These are phyloP conservation scores for Isatis tinctoria DNA, from an alignment of 345 rosid genomes.

Conservation along the genomic window DNA sequence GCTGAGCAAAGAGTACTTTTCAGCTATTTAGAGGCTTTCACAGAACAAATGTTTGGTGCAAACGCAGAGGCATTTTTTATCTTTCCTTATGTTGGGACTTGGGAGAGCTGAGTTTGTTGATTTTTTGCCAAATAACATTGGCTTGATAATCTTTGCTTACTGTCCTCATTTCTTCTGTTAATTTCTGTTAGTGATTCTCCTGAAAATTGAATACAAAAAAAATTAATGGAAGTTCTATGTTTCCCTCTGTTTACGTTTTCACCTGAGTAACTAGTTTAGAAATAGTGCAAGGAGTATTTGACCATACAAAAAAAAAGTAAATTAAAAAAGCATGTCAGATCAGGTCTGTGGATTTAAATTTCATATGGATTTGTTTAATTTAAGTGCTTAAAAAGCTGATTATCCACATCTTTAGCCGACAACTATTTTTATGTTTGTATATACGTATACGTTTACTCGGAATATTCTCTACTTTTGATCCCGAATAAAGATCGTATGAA, in stretches of 20 bases:
- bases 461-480: conserved; percentile 4
- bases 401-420: not conserved
- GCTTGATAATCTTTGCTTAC: not conserved
- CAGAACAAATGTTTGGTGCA: not conserved
- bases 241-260: not conserved
- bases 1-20: conserved; percentile 81
- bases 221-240: not conserved
- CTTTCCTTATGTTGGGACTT: not conserved
- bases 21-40: conserved; percentile 29
- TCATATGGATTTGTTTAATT: not conserved
- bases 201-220: not conserved
- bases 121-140: conserved; percentile 8
- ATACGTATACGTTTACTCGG: conserved; percentile 3
- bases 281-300: not conserved
- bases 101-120: not conserved
- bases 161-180: not conserved
- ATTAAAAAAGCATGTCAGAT: not conserved
- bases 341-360: not conserved
- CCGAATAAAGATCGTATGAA: not conserved
- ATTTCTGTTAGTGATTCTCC: not conserved
- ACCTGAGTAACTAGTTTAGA: not conserved
- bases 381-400: not conserved
- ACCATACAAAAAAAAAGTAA: not conserved
- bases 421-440: not conserved
- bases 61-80: not conserved